Conservation (phyloP, 768 basidiomycete species). For the Phallus indusiatus region DNA sequence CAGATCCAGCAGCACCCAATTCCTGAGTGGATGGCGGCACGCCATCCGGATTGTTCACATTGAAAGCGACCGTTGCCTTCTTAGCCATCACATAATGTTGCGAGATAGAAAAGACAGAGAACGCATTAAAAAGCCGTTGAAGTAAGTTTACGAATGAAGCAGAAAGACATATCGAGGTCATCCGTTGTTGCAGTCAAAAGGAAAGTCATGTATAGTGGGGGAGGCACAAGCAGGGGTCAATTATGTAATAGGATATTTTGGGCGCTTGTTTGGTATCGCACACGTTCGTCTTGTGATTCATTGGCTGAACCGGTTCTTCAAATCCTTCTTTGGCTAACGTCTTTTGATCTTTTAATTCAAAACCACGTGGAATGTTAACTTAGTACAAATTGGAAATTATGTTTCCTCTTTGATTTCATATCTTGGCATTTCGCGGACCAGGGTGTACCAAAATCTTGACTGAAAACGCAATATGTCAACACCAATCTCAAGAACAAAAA, state of each 20-base stretch:
- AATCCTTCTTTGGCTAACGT: too few relatives aligned
- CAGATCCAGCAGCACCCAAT: too few relatives aligned
- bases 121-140: slow-evolving; percentile 55
- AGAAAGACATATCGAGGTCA: slow-evolving; percentile 44
- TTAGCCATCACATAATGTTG: slow-evolving; percentile 40
- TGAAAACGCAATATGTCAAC: neutral
- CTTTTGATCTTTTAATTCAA: too few relatives aligned
- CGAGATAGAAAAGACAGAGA: slow-evolving; percentile 63
- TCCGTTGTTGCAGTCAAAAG: slow-evolving; percentile 11
- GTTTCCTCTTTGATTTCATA: neutral
- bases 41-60: too few relatives aligned
- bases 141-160: slow-evolving; percentile 51
- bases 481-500: neutral
- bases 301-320: too few relatives aligned
- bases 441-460: neutral
- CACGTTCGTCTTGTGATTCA: too few relatives aligned
- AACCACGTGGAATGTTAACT: too few relatives aligned
- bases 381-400: too few relatives aligned
- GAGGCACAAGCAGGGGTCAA: neutral
- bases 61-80: too few relatives aligned
- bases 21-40: too few relatives aligned
- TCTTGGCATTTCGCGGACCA: neutral
- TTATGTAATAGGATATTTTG: neutral
- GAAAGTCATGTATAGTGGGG: neutral
- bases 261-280: neutral